Evolutionary conservation across 495 filamentous ascomycete species (phyloP).

Genomic region (Xylaria scruposa): DNA sequence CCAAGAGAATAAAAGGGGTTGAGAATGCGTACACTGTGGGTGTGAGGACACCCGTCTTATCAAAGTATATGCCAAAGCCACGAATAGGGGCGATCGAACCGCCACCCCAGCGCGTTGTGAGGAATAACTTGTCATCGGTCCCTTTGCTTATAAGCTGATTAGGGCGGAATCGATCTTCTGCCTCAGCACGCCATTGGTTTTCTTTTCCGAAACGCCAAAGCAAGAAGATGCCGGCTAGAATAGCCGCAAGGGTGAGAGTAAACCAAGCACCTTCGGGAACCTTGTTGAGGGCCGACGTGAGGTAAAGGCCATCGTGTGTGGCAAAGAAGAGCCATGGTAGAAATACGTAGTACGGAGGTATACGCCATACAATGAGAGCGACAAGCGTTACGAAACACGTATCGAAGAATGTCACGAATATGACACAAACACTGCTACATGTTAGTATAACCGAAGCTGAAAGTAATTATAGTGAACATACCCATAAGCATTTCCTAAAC

Average conservation of each 20-base stretch:
- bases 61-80: constrained; percentile 70
- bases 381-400: constrained; percentile 73
- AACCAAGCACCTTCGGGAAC: constrained; percentile 79
- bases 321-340: constrained; percentile 67
- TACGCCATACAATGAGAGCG: constrained; percentile 70
- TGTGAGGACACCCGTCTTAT: constrained; percentile 62
- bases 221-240: constrained; percentile 66
- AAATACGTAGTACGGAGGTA: constrained; percentile 62
- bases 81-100: constrained; percentile 51
- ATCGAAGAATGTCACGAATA: constrained; percentile 76
- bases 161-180: constrained; percentile 61
- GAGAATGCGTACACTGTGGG: constrained; percentile 52
- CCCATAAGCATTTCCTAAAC: constrained; percentile 56
- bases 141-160: constrained; percentile 50
- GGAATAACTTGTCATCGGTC: constrained; percentile 33
- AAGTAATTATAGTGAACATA: neutral
- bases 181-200: constrained; percentile 73
- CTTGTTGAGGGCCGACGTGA: constrained; percentile 71
- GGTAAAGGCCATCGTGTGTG: constrained; percentile 67
- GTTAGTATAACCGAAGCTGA: constrained; percentile 56
- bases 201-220: constrained; percentile 80
- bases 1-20: neutral
- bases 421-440: constrained; percentile 63
- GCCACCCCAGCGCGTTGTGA: constrained; percentile 54
- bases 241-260: constrained; percentile 65